A percentile compares a stretch with the other conserved stretches of the same genome.
phyloP scores from a whole-genome alignment of 129 eudicot species.

The Saussurea involucrata region DNA sequence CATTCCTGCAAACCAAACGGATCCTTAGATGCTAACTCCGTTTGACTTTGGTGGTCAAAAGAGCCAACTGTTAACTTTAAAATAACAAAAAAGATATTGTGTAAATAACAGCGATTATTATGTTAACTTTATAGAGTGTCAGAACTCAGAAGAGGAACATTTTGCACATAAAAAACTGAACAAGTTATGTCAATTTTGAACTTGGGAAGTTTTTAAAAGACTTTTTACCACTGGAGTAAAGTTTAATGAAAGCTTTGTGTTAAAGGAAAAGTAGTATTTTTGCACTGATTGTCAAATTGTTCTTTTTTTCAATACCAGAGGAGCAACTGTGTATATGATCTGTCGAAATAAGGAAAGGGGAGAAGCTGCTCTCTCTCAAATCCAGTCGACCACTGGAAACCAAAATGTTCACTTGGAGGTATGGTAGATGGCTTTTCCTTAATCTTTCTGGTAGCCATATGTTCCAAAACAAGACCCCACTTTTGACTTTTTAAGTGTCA shows the following conservation, averaged over 20 bases:
- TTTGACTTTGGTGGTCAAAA: background rate
- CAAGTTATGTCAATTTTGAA: background rate
- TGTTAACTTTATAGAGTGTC: background rate
- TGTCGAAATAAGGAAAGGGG: slow-evolving; percentile 96
- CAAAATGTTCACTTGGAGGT: slow-evolving; percentile 90
- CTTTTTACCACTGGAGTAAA: too few relatives aligned
- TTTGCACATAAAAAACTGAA: background rate
- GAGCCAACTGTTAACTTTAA: background rate
- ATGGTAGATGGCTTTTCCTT: slow-evolving; percentile 25
- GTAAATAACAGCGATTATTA: background rate
- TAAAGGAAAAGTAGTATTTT: too few relatives aligned
- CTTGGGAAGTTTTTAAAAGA: too few relatives aligned
- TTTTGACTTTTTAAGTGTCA: background rate
- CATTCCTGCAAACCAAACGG: too few relatives aligned
- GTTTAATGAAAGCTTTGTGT: too few relatives aligned
- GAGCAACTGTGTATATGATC: slow-evolving; percentile 85
- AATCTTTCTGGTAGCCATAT: background rate
- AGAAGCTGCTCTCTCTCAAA: slow-evolving; percentile 81
- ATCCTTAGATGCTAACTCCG: background rate
- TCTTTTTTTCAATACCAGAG: slow-evolving; percentile 37
- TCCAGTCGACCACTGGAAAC: slow-evolving; percentile 69
- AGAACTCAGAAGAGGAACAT: too few relatives aligned
- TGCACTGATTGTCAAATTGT: background rate
- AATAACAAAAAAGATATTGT: background rate
- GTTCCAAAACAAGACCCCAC: background rate